Conservation (phyloP, 495 filamentous ascomycete species). For the Xylaria grammica region DNA sequence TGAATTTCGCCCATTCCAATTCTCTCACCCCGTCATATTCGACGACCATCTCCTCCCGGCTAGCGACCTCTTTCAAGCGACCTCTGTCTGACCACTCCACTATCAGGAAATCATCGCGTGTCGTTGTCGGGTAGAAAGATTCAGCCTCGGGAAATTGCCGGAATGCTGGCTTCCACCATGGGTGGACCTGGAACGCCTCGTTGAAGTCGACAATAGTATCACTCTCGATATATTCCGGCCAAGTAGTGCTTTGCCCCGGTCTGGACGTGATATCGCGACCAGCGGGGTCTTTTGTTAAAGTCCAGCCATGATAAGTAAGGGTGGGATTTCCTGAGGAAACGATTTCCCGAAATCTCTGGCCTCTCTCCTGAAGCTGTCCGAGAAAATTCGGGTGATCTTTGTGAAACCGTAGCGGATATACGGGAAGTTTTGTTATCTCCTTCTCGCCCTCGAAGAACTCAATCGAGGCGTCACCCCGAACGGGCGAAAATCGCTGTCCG, state of each 20-base stretch:
- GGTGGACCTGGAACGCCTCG: constrained; percentile 47
- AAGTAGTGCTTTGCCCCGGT: constrained; percentile 30
- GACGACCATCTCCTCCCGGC: constrained; percentile 34
- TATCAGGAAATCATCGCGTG: constrained; percentile 35
- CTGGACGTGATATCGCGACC: constrained; percentile 27
- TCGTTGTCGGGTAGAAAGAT: constrained; percentile 29
- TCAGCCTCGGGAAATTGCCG: constrained; percentile 29
- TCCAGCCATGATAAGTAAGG: constrained; percentile 50
- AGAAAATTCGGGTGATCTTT: constrained; percentile 45
- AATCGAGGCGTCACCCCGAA: constrained; percentile 55
- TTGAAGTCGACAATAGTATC: constrained; percentile 57
- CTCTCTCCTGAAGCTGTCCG: constrained; percentile 47
- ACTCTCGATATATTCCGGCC: constrained; percentile 50
- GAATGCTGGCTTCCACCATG: constrained; percentile 38
- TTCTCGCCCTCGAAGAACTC: constrained; percentile 48
- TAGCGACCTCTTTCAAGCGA: constrained; percentile 32
- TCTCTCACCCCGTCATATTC: constrained; percentile 28
- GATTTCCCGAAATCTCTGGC: constrained; percentile 52
- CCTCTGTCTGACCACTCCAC: constrained; percentile 35
- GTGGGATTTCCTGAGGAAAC: constrained; percentile 50
- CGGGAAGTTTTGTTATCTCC: constrained; percentile 20
- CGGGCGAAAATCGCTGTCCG: constrained; percentile 15
- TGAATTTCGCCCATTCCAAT: constrained; percentile 20
- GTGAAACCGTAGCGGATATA: constrained; percentile 64
- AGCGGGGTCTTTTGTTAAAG: constrained; percentile 38